A percentile compares a stretch with the other conserved stretches of the same genome.
Evolutionary conservation across 805 yeast genomes (phyloP).

Genomic region (Starmerella lactis-condensi): DNA sequence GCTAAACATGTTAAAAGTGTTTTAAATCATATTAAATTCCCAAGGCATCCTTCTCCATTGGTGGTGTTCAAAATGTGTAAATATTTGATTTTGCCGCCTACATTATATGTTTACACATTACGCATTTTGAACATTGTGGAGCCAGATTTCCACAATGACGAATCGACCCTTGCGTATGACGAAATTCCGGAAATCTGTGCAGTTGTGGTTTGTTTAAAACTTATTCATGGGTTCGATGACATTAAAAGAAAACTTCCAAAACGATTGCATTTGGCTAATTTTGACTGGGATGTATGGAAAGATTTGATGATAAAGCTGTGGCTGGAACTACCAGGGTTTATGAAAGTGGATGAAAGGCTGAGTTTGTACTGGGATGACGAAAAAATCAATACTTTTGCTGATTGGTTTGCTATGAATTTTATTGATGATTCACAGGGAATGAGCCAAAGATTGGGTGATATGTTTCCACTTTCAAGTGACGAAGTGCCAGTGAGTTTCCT

Average conservation of each 20-base stretch:
- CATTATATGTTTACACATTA: slow-evolving; percentile 26
- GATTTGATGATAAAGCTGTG: slow-evolving; percentile 19
- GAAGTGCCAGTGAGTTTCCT: no score
- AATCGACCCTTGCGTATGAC: slow-evolving; percentile 1
- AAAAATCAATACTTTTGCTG: no score
- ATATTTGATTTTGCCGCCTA: slow-evolving; percentile 34
- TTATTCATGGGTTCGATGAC: slow-evolving; percentile 17
- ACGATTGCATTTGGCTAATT: slow-evolving; percentile 5
- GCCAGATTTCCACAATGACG: neutral
- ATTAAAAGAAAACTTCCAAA: slow-evolving; percentile 5
- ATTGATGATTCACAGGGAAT: no score
- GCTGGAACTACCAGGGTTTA: slow-evolving; percentile 14
- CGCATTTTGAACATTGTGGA: slow-evolving; percentile 15
- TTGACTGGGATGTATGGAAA: slow-evolving; percentile 22
- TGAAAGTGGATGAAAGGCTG: slow-evolving; percentile 22
- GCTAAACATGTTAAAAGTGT: no score
- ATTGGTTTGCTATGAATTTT: no score
- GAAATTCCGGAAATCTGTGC: slow-evolving; percentile 10
- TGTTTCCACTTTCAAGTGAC: no score
- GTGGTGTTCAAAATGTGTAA: slow-evolving; percentile 13
- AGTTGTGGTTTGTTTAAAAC: slow-evolving; percentile 10
- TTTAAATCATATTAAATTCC: no score
- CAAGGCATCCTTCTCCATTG: neutral
- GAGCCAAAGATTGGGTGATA: no score
- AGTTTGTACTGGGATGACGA: slow-evolving; percentile 33